Conservation (phyloP, 1,284 basidiomycete genomes). For the Rugosomyces carneus region DNA sequence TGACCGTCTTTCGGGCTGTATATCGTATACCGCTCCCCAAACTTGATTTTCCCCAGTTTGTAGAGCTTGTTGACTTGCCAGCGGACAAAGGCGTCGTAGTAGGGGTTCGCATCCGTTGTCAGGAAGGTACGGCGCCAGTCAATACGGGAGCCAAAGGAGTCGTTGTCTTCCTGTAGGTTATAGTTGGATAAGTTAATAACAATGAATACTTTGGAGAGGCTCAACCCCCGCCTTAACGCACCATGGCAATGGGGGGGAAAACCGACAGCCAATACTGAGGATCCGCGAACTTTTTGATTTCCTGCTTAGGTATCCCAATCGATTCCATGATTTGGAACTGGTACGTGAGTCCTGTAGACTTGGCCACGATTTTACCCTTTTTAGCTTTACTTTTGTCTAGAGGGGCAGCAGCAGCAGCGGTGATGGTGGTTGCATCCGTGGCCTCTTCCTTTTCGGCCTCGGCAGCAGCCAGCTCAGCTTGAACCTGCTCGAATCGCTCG, state of each 20-base stretch:
- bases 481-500: constrained; percentile 55
- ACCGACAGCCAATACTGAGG: constrained; percentile 89
- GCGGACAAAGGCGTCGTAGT: constrained; percentile 95
- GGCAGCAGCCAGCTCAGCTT: constrained; percentile 33
- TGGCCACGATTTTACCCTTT: constrained; percentile 94
- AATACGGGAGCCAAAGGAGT: constrained; percentile 85
- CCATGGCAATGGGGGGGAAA: constrained; percentile 94
- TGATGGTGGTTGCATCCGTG: constrained; percentile 31
- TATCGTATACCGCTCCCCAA: constrained; percentile 97
- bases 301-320: constrained; percentile 79
- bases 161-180: constrained; percentile 67
- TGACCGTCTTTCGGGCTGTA: constrained; percentile 99
- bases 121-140: constrained; percentile 97
- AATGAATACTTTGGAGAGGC: background rate
- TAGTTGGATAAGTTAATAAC: background rate
- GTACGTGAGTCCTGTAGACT: constrained; percentile 91
- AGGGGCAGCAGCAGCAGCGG: constrained; percentile 24
- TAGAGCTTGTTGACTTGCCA: constrained; percentile 98
- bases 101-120: constrained; percentile 94
- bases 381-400: constrained; percentile 76
- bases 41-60: constrained; percentile 87
- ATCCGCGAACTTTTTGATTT: constrained; percentile 96
- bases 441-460: constrained; percentile 46
- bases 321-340: constrained; percentile 99
- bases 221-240: too few relatives aligned